Evolutionary conservation across 1,284 basidiomycete species (phyloP).

Genomic region (Marasmius tenuissimus): DNA sequence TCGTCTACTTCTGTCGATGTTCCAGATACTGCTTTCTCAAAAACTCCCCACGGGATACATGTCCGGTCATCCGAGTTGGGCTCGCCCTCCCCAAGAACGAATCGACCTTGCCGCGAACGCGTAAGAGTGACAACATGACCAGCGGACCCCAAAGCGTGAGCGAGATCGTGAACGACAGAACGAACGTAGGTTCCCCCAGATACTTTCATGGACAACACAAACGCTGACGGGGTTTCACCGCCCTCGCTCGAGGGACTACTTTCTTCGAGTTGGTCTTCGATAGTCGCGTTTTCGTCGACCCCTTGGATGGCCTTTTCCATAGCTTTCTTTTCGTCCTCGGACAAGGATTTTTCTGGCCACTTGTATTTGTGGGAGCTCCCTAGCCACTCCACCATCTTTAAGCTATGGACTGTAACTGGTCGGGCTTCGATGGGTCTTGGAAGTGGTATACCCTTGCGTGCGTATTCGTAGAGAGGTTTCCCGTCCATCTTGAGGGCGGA

Average conservation of each 20-base stretch:
- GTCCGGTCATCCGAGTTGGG: constrained; percentile 39
- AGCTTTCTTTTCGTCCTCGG: constrained; percentile 67
- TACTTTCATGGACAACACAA: constrained; percentile 88
- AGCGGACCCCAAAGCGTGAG: constrained; percentile 77
- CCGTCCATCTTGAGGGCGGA: constrained; percentile 99
- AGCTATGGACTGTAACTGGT: constrained; percentile 79
- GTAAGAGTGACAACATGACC: constrained; percentile 91
- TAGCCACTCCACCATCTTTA: constrained; percentile 75
- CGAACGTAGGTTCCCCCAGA: constrained; percentile 97
- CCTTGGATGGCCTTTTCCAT: constrained; percentile 65
- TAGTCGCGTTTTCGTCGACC: constrained; percentile 29
- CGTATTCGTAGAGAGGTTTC: constrained; percentile 94
- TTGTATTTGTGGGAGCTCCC: constrained; percentile 62
- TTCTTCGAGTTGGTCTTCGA: constrained; percentile 26
- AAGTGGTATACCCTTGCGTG: constrained; percentile 84
- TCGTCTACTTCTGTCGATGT: constrained; percentile 40
- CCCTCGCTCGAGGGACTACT: constrained; percentile 20
- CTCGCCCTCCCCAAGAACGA: constrained; percentile 51
- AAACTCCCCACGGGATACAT: constrained; percentile 82
- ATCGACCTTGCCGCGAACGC: constrained; percentile 83
- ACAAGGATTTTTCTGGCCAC: constrained; percentile 75
- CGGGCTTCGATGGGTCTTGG: constrained; percentile 92
- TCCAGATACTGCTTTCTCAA: constrained; percentile 62
- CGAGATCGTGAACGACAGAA: constrained; percentile 89
- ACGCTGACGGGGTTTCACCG: constrained; percentile 67